Base-by-base conservation (phyloP, 495 filamentous ascomycete species). In the Parathielavia appendiculata region DNA sequence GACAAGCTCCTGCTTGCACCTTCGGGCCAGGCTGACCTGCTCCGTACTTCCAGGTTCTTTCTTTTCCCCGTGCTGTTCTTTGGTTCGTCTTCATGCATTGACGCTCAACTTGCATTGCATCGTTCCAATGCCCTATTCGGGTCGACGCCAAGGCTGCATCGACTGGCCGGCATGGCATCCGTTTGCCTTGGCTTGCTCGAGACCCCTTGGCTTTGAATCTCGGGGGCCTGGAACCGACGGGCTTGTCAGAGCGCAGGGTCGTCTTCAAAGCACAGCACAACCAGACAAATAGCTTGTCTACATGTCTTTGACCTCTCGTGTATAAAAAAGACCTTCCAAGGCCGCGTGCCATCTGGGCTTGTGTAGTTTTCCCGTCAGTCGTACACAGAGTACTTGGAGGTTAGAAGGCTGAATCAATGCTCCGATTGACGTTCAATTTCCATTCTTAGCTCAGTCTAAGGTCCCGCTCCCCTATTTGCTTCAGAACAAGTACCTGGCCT, bases 101-200 rank as follows among this genome's bases (percentile, higher is more conserved):
- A 20, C 51, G 26, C 43, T 59, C 51, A 20, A 34, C 57, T 38
- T 49, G 51, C 58, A 60, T 56, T 46, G 52, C 53, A 52, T 54
- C 44, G 51, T 52, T 32, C 58, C 45, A 51, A 57, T 58, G 57
- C 58, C 60, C 58, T 52, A 59, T 58, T 54, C 57, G 56, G 51
- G 40, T 53, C 46, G 46, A n/a, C 58, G 60, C 63, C 63, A 60
- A 66, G 63, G 36, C 50, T 47, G 35, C 38, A 38, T 50, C 43
- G 54, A 51, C 41, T 47, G 43, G 53, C 55, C 41, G 61, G 57
- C 53, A 64, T 59, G 34, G 32, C 55, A 49, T 32, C 54, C 54
- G 36, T 43, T 38, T 26, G 49, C 45, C 63, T 19, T 40, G 19
- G 32, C 39, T 48, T 30, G 26, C 26, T 2, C 26, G 26, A 11